Conservation (phyloP, 306 rosid genomes). For the Vigna angularis region DNA sequence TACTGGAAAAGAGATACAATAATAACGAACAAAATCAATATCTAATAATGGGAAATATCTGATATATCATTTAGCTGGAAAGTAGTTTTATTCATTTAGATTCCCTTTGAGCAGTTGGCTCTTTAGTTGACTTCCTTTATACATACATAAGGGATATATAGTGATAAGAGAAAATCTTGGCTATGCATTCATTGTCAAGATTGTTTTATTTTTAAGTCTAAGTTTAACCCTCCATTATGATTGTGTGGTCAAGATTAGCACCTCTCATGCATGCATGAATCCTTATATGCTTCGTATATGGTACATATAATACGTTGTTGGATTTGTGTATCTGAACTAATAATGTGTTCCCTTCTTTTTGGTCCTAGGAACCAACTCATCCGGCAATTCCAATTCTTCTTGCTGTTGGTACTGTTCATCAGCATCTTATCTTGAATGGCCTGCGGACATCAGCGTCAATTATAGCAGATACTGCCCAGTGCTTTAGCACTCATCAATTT, state of each 20-base stretch:
- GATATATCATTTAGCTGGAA: background rate
- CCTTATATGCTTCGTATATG: background rate
- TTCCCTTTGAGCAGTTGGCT: slow-evolving; percentile 3
- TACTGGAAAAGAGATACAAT: no score
- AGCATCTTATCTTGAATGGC: slow-evolving; percentile 96
- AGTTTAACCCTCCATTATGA: background rate
- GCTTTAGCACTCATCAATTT: slow-evolving; percentile 99
- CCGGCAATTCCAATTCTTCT: slow-evolving; percentile 97
- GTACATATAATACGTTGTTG: background rate
- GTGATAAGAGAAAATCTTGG: background rate
- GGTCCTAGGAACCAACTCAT: slow-evolving; percentile 81
- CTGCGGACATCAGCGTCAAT: slow-evolving; percentile 92
- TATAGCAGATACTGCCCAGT: slow-evolving; percentile 94
- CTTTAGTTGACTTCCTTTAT: slow-evolving; percentile 6
- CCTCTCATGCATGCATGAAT: background rate
- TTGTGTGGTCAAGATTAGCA: background rate
- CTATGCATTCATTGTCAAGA: background rate
- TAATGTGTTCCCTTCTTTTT: slow-evolving; percentile 41
- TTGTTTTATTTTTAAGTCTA: background rate
- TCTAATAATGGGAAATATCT: no score
- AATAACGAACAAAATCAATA: no score
- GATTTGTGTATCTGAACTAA: slow-evolving; percentile 20
- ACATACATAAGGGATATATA: background rate
- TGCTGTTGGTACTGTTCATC: slow-evolving; percentile 98
- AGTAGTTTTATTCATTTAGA: slow-evolving; percentile 11